Evolutionary conservation across 495 filamentous ascomycete genomes (phyloP).

Genomic region (Hypomontagnella monticulosa): DNA sequence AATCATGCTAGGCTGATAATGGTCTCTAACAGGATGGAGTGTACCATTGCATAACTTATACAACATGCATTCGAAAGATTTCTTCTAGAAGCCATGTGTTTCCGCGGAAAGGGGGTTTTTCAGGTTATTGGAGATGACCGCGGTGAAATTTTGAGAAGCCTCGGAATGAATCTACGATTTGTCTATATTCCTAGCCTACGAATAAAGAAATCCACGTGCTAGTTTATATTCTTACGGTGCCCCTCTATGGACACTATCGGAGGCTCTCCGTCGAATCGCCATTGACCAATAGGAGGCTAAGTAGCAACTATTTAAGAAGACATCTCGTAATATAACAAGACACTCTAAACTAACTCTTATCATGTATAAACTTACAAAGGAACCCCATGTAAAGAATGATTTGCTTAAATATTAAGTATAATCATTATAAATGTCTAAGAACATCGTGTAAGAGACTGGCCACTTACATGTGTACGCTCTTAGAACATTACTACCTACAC

Average conservation of each 20-base stretch:
- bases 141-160: not conserved
- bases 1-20: slow-evolving; percentile 24
- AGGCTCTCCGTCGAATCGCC: not conserved
- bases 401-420: not conserved
- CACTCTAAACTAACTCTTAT: slow-evolving; percentile 1
- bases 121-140: not conserved
- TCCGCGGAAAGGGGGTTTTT: not conserved
- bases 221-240: no score
- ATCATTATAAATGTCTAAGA: not conserved
- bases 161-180: not conserved
- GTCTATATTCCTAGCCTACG: not conserved
- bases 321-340: slow-evolving; percentile 5
- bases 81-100: slow-evolving; percentile 15
- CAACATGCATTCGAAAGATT: slow-evolving; percentile 5
- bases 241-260: not conserved
- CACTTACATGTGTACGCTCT: no score
- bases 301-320: slow-evolving; percentile 3
- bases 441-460: no score
- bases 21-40: slow-evolving; percentile 1
- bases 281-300: slow-evolving; percentile 4
- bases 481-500: no score
- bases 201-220: no score
- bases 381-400: no score
- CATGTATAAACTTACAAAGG: not conserved
- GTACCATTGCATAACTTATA: slow-evolving; percentile 8